phyloP scores from a whole-genome alignment of 768 basidiomycete species.

The Hygrophoropsis aurantiaca region DNA sequence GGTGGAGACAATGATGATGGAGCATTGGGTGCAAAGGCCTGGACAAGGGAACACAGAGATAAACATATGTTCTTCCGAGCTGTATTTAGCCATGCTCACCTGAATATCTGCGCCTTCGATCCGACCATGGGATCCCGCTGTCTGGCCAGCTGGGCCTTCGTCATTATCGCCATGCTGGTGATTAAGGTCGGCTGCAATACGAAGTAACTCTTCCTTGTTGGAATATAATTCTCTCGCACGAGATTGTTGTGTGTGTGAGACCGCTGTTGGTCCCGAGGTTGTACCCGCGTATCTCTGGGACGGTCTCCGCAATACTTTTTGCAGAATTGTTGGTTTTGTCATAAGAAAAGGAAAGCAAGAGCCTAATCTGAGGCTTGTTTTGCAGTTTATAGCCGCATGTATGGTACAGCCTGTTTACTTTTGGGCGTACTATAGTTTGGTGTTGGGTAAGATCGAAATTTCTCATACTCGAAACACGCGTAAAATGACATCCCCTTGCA shows the following conservation, averaged over 20 bases:
- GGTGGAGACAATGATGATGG: not conserved
- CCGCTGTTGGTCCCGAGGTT: constrained; percentile 2
- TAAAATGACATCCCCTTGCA: not conserved
- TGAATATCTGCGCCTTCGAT: constrained; percentile 9
- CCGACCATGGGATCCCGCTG: constrained; percentile 7
- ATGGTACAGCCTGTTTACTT: too few relatives aligned
- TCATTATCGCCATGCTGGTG: constrained; percentile 1
- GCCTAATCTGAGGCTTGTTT: too few relatives aligned
- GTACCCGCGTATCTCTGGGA: constrained; percentile 57
- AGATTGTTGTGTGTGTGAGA: not conserved
- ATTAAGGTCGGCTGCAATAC: constrained; percentile 34
- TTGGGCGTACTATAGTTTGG: too few relatives aligned
- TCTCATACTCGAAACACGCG: constrained; percentile 3
- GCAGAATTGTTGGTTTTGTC: constrained; percentile 58
- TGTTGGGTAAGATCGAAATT: too few relatives aligned
- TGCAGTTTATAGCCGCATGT: too few relatives aligned
- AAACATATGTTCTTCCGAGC: not conserved
- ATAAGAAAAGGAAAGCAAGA: constrained; percentile 24
- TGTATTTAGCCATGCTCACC: constrained; percentile 15
- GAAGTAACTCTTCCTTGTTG: constrained; percentile 49
- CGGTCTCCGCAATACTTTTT: constrained; percentile 60
- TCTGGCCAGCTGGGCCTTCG: constrained; percentile 3
- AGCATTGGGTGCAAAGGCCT: not conserved
- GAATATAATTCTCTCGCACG: constrained; percentile 48
- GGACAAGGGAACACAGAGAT: constrained; percentile 6